Conservation (phyloP, 2,329 filamentous ascomycete genomes). For the Phialophora chinensis region DNA sequence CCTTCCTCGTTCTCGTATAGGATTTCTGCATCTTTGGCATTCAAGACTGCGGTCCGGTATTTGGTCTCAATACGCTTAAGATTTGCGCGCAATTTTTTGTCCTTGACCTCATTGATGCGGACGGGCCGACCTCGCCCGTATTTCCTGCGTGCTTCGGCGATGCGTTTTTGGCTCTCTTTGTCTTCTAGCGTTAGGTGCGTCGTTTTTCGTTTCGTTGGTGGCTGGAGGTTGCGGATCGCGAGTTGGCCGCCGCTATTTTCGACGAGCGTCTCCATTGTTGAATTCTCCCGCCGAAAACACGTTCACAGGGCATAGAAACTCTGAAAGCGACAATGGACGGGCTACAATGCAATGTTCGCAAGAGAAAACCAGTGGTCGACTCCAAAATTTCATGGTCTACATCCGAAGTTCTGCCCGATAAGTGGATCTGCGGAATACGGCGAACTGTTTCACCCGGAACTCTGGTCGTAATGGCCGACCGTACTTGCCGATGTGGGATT, state of each 20-base stretch:
- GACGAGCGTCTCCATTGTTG: constrained; percentile 37
- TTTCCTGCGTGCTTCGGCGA: constrained; percentile 66
- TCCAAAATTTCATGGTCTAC: constrained; percentile 14
- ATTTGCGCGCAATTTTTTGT: constrained; percentile 87
- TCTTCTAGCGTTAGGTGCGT: constrained; percentile 41
- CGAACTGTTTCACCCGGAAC: not conserved
- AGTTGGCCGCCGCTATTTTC: constrained; percentile 39
- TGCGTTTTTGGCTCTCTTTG: constrained; percentile 48
- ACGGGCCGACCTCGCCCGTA: constrained; percentile 87
- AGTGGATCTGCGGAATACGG: not conserved
- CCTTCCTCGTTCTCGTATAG: constrained; percentile 84
- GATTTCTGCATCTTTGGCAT: constrained; percentile 94
- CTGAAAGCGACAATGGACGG: not conserved
- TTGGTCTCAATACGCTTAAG: constrained; percentile 79
- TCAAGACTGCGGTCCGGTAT: constrained; percentile 78
- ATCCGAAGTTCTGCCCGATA: constrained; percentile 15
- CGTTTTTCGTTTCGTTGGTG: constrained; percentile 37
- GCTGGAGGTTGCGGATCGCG: constrained; percentile 38
- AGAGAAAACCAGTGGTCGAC: not conserved
- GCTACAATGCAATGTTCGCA: not conserved
- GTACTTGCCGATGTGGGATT: not conserved
- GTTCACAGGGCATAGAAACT: no score
- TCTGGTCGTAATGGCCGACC: not conserved
- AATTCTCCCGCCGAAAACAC: not conserved
- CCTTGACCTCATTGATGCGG: constrained; percentile 73